Conservation (phyloP, 345 rosid species). For the Microthlaspi erraticum region DNA sequence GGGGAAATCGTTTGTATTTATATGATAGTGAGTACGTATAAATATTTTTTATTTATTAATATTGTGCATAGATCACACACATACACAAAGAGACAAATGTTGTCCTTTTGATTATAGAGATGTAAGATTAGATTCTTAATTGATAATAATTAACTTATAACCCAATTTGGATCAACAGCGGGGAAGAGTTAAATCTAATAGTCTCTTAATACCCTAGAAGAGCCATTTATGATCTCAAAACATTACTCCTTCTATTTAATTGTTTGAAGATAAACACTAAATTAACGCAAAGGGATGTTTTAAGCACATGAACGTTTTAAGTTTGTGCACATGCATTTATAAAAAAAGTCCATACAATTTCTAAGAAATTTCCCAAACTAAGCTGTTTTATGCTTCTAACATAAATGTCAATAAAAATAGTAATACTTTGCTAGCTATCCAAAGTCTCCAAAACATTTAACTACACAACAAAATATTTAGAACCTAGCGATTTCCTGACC, state of each 20-base stretch:
- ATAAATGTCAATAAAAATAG: background rate
- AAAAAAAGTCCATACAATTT: slow-evolving; percentile 11
- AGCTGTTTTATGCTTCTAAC: slow-evolving; percentile 17
- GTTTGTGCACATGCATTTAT: slow-evolving; percentile 33
- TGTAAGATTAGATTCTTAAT: slow-evolving; percentile 38
- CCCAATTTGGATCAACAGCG: slow-evolving; percentile 26
- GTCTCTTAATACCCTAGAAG: slow-evolving; percentile 37
- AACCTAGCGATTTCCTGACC: background rate
- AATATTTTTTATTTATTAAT: no score
- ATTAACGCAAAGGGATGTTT: slow-evolving; percentile 41
- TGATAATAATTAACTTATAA: slow-evolving; percentile 15
- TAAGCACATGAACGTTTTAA: slow-evolving; percentile 44
- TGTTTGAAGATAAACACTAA: slow-evolving; percentile 32
- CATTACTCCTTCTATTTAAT: slow-evolving; percentile 3
- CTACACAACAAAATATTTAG: slow-evolving; percentile 1
- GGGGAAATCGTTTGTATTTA: slow-evolving; percentile 25
- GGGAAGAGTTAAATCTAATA: slow-evolving; percentile 11
- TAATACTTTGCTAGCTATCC: slow-evolving; percentile 28
- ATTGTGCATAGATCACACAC: slow-evolving; percentile 27
- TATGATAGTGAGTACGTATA: background rate
- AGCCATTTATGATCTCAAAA: slow-evolving; percentile 28
- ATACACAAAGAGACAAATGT: slow-evolving; percentile 33
- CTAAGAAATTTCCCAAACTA: slow-evolving; percentile 31
- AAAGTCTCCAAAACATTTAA: slow-evolving; percentile 34
- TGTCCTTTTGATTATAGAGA: slow-evolving; percentile 39